Evolutionary conservation across 1,139 yeast genomes (phyloP).

Genomic region (Diutina sp.): DNA sequence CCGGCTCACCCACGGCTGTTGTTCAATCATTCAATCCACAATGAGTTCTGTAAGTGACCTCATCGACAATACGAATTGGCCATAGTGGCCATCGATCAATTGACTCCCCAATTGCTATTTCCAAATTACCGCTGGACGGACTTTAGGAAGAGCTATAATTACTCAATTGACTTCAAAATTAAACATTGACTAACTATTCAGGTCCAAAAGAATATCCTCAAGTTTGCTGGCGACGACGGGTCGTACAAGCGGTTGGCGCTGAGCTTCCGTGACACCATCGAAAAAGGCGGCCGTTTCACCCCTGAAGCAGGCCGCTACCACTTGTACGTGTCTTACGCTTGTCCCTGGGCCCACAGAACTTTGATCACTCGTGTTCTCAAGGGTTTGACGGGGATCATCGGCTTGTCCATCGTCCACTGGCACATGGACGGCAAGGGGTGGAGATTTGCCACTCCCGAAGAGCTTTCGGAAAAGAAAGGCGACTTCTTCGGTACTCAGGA

Average conservation of each 20-base stretch:
- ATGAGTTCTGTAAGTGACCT: background rate
- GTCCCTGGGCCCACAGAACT: slow-evolving; percentile 95
- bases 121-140: too few species aligned
- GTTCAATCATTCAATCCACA: background rate
- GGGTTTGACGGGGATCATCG: slow-evolving; percentile 53
- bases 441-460: slow-evolving; percentile 44
- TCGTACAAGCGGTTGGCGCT: slow-evolving; percentile 38
- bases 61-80: background rate
- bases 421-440: slow-evolving; percentile 77
- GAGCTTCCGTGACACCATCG: slow-evolving; percentile 43
- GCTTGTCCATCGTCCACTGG: slow-evolving; percentile 80
- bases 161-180: background rate
- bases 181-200: background rate
- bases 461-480: slow-evolving; percentile 4
- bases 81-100: too few species aligned
- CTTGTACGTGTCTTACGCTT: slow-evolving; percentile 75
- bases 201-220: slow-evolving; percentile 16
- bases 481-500: slow-evolving; percentile 48
- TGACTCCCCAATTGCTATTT: too few species aligned
- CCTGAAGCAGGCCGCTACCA: slow-evolving; percentile 80
- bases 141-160: too few species aligned
- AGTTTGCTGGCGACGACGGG: slow-evolving; percentile 40
- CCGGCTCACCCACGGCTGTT: background rate
- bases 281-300: slow-evolving; percentile 47
- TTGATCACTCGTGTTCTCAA: slow-evolving; percentile 66